Evolutionary conservation across 495 filamentous ascomycete species (phyloP).

Genomic region (Sporormia fimetaria): DNA sequence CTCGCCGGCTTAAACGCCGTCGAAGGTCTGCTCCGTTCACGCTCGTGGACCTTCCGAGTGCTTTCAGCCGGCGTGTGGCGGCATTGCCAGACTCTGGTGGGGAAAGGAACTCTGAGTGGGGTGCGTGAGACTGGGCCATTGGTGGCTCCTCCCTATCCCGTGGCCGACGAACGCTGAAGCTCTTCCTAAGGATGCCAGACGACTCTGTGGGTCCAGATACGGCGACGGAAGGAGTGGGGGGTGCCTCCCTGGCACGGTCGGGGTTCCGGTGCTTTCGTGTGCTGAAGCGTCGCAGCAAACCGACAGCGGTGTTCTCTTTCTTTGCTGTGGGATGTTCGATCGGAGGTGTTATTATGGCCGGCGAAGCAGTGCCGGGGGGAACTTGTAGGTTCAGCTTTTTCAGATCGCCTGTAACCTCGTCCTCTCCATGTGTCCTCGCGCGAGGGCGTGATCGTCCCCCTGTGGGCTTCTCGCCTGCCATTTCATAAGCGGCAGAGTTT

Average conservation of each 20-base stretch:
- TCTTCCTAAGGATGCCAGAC: constrained; percentile 53
- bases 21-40: constrained; percentile 74
- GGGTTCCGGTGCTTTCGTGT: constrained; percentile 60
- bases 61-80: constrained; percentile 47
- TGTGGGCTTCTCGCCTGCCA: constrained; percentile 68
- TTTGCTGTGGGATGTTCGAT: constrained; percentile 54
- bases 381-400: constrained; percentile 57
- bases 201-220: constrained; percentile 63
- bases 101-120: constrained; percentile 60
- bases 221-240: constrained; percentile 57
- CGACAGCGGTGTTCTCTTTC: constrained; percentile 78
- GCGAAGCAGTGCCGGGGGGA: constrained; percentile 41
- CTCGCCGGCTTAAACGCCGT: constrained; percentile 49
- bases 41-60: constrained; percentile 67
- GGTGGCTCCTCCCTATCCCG: constrained; percentile 50
- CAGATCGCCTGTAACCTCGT: constrained; percentile 68
- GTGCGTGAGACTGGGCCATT: constrained; percentile 44
- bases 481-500: constrained; percentile 67
- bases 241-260: constrained; percentile 44
- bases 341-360: constrained; percentile 44
- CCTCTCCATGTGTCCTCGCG: constrained; percentile 89
- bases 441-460: constrained; percentile 71
- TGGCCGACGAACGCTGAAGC: constrained; percentile 67
- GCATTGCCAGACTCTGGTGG: constrained; percentile 53
- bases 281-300: constrained; percentile 83